phyloP scores from a whole-genome alignment of 2,329 filamentous ascomycete species.

The Fusarium torreyae region DNA sequence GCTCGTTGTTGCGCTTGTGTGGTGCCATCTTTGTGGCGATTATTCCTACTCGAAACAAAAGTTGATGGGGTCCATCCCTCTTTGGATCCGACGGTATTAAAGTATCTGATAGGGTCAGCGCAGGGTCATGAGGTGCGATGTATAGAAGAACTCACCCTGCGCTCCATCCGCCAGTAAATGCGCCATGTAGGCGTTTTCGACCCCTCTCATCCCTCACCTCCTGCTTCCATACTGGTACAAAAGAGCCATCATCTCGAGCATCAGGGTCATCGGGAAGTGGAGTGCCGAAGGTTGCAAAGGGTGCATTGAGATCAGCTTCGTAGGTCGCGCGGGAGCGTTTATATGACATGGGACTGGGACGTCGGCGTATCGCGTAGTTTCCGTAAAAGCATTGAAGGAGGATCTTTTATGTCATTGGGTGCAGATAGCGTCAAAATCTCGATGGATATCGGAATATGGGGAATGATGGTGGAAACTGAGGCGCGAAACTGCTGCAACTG shows the following conservation, averaged over 20 bases:
- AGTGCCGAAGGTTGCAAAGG: slow-evolving; percentile 86
- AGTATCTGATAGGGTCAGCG: slow-evolving; percentile 74
- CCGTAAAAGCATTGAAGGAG: slow-evolving; percentile 30
- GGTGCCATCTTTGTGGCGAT: slow-evolving; percentile 77
- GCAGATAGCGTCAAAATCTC: slow-evolving; percentile 7
- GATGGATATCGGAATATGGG: slow-evolving; percentile 6
- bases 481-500: slow-evolving; percentile 20
- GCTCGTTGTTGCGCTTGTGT: slow-evolving; percentile 74
- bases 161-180: slow-evolving; percentile 96
- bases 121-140: background rate
- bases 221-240: slow-evolving; percentile 97
- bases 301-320: slow-evolving; percentile 81
- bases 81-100: slow-evolving; percentile 98
- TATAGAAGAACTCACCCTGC: slow-evolving; percentile 78
- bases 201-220: slow-evolving; percentile 95
- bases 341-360: slow-evolving; percentile 71
- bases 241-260: slow-evolving; percentile 89
- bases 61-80: slow-evolving; percentile 96
- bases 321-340: slow-evolving; percentile 86
- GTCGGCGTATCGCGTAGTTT: slow-evolving; percentile 15
- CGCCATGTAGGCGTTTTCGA: slow-evolving; percentile 91
- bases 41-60: slow-evolving; percentile 90
- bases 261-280: slow-evolving; percentile 86
- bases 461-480: slow-evolving; percentile 20
- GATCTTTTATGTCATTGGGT: background rate